These are phyloP conservation scores for Mycena epipterygia DNA, from an alignment of 768 basidiomycete species.

Conservation along the genomic window DNA sequence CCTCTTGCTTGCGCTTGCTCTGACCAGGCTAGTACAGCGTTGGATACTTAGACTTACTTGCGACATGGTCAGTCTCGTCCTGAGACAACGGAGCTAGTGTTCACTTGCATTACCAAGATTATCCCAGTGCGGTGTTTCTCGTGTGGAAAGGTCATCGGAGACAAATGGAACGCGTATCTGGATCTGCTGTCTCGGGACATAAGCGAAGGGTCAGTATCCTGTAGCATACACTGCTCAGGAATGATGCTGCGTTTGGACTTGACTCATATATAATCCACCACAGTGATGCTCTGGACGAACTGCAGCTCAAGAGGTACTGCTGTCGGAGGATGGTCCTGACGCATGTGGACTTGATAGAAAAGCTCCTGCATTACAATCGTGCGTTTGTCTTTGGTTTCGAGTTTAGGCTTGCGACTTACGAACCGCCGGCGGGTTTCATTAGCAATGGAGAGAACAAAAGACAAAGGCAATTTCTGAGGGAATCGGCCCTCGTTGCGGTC, in stretches of 20 bases:
- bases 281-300: slow-evolving; percentile 91
- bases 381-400: slow-evolving; percentile 44
- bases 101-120: slow-evolving; percentile 66
- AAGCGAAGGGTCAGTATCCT: slow-evolving; percentile 84
- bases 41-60: not conserved
- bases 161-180: slow-evolving; percentile 94
- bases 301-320: slow-evolving; percentile 94
- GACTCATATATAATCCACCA: not conserved
- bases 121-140: slow-evolving; percentile 97
- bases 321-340: slow-evolving; percentile 98
- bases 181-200: slow-evolving; percentile 84
- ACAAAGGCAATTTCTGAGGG: slow-evolving; percentile 23
- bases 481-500: not conserved
- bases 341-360: slow-evolving; percentile 98
- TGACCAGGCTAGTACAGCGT: not conserved
- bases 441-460: slow-evolving; percentile 41
- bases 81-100: not conserved
- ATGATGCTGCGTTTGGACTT: not conserved
- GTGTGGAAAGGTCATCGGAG: slow-evolving; percentile 96
- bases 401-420: not conserved
- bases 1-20: not conserved
- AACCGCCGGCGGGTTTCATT: not conserved
- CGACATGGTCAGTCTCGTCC: slow-evolving; percentile 24
- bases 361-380: slow-evolving; percentile 97
- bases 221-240: not conserved